Evolutionary conservation across 163 green algal genomes (phyloP), one percentile per base, ranked within the genome.

Genomic region (Scenedesmus sp.): DNA sequence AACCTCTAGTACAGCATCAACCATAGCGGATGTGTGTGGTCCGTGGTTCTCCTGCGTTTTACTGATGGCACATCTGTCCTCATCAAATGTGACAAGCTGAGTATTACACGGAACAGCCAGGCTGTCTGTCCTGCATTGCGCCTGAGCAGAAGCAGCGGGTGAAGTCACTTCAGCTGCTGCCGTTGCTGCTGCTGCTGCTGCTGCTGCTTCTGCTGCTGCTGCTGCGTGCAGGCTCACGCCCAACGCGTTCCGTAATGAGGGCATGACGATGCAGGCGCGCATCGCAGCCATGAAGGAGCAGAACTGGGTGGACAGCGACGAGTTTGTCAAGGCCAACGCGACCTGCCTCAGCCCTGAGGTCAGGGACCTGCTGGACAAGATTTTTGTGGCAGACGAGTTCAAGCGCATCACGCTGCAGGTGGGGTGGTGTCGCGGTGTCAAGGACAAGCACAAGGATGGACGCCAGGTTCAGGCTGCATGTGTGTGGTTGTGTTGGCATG

Each of bases 311-410:
- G 59, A 87, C 46, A 88, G 61, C 37, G 80, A 92, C 65, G 80
- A 83, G 24, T 88, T 85, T 81, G 44, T 92, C 0, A 87, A 83
- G 68, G 40, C 33, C 13, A 46, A 56, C 59, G 82, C 46, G 18
- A 43, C n/a, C 26, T 30, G 30, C n/a, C 82, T 87, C 42, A 78
- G 44, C 78, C 78, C 78, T 3, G 65, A 76, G 65, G 37, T 26
- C 65, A 76, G 93, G 51, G 96, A 98, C 89, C 91, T 99, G 82
- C 92, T 99, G 90, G 94, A 98, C 92, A 86, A 85, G 26, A 98
- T 98, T 72, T 97, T 99, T 86, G 95, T 97, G 78, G 88, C 95
- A 40, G 94, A 98, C 80, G 94, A 97, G 83, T 88, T 89, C 24
- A 94, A 96, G 78, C 73, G 93, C 30, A 89, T 92, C 89, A 92